Conservation (phyloP, 495 filamentous ascomycete species). For the Letharia lupina region DNA sequence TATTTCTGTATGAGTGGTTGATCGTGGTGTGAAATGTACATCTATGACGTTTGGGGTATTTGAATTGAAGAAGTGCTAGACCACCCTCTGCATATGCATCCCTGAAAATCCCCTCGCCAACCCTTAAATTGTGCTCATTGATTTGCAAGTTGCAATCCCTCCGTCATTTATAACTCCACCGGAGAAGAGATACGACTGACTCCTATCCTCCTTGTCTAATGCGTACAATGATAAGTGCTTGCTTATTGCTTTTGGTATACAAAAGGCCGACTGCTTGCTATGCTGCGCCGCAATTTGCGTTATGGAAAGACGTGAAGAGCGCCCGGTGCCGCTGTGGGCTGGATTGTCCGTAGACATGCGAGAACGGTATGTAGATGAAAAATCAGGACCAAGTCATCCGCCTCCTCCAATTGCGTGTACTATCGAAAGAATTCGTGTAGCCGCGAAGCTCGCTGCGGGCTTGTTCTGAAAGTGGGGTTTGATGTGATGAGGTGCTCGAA, state of each 20-base stretch:
- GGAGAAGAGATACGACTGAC: neutral
- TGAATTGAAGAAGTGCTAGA: neutral
- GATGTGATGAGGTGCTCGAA: constrained; percentile 46
- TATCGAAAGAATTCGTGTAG: constrained; percentile 85
- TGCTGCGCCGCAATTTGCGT: constrained; percentile 5
- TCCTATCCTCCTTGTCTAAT: constrained; percentile 7
- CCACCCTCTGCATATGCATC: neutral
- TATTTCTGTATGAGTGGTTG: neutral
- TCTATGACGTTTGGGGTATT: constrained; percentile 4
- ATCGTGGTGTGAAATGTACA: neutral
- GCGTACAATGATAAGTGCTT: constrained; percentile 10
- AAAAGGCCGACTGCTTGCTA: constrained; percentile 13
- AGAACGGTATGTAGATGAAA: neutral
- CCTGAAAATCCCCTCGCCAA: neutral
- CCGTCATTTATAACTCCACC: constrained; percentile 1
- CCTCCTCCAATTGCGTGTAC: constrained; percentile 57
- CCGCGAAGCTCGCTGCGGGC: constrained; percentile 71
- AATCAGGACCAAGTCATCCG: constrained; percentile 41
- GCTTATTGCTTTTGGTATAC: constrained; percentile 16
- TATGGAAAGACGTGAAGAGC: constrained; percentile 2
- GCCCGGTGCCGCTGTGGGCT: neutral
- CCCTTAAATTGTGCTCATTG: neutral
- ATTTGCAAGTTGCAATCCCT: neutral
- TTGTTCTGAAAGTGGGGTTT: constrained; percentile 58
- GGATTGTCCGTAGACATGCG: constrained; percentile 3